Conservation (phyloP, 2,329 filamentous ascomycete species). For the Aspergillus fischeri region DNA sequence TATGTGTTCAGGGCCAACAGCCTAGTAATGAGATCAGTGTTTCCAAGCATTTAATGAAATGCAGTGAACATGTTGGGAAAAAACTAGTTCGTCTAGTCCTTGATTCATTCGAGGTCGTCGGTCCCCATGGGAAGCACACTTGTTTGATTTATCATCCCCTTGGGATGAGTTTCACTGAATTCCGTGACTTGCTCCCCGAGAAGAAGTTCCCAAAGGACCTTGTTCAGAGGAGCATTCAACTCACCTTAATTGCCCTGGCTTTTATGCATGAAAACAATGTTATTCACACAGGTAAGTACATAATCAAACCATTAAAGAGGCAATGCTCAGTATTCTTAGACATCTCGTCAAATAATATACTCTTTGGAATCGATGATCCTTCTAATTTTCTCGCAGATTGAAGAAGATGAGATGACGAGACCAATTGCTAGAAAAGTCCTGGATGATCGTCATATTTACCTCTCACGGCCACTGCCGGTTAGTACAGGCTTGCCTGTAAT, state of each 20-base stretch:
- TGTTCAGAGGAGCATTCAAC: conserved; percentile 15
- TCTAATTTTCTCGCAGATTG: conserved; percentile 23
- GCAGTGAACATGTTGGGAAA: conserved; percentile 11
- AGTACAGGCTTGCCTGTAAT: conserved; percentile 19
- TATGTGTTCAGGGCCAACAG: conserved; percentile 9
- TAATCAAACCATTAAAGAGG: background rate
- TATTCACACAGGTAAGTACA: conserved; percentile 21
- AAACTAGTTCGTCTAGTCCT: conserved; percentile 22
- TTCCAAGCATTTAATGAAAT: conserved; percentile 18
- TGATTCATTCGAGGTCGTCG: conserved; percentile 26
- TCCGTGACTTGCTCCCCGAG: conserved; percentile 9
- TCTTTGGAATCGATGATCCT: conserved; percentile 24
- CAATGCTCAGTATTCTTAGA: conserved; percentile 16
- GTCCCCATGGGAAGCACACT: conserved; percentile 15
- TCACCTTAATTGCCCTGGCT: conserved; percentile 18
- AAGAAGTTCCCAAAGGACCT: conserved; percentile 13
- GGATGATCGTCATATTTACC: conserved; percentile 26
- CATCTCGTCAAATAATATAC: conserved; percentile 30
- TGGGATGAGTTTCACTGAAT: conserved; percentile 18
- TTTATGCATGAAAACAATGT: conserved; percentile 23
- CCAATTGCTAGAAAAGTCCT: conserved; percentile 29
- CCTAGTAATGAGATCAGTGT: conserved; percentile 13
- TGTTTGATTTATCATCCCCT: conserved; percentile 25
- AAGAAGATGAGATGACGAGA: conserved; percentile 23
- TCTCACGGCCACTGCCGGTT: conserved; percentile 18